Evolutionary conservation across 768 basidiomycete genomes (phyloP).

Genomic region (Lactarius pseudohatsudake): DNA sequence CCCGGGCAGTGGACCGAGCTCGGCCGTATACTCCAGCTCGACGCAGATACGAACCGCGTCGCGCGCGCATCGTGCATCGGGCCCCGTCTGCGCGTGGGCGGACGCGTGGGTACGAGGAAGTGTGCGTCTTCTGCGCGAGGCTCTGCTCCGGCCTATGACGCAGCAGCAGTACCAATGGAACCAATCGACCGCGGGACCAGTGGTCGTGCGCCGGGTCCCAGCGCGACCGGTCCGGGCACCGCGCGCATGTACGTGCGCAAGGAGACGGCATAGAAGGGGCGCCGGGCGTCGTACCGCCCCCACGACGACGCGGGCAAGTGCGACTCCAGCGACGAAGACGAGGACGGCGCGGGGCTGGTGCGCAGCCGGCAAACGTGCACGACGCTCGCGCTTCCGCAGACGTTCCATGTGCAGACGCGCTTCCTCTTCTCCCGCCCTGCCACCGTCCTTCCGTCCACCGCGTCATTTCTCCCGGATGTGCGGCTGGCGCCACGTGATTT

Average conservation of each 20-base stretch:
- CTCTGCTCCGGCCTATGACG: too few species aligned
- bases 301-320: conserved; percentile 12
- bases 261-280: conserved; percentile 75
- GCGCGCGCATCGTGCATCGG: background rate
- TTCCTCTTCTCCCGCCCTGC: conserved; percentile 54
- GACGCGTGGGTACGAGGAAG: conserved; percentile 50
- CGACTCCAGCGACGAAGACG: conserved; percentile 26
- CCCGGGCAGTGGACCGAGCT: conserved; percentile 65
- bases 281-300: conserved; percentile 31
- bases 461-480: too few species aligned
- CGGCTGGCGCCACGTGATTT: conserved; percentile 32
- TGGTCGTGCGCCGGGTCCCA: too few species aligned
- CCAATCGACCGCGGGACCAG: too few species aligned
- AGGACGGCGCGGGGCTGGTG: conserved; percentile 30
- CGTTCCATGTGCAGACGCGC: conserved; percentile 60
- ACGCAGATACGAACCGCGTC: conserved; percentile 33
- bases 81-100: conserved; percentile 45
- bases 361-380: conserved; percentile 33
- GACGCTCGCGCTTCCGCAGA: conserved; percentile 55
- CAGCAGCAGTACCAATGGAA: too few species aligned
- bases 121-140: too few species aligned
- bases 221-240: too few species aligned
- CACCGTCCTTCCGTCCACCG: background rate
- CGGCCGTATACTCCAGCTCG: conserved; percentile 62
- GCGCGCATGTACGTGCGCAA: conserved; percentile 45